Conservation (phyloP, 345 rosid genomes). For the Excoecaria agallocha region DNA sequence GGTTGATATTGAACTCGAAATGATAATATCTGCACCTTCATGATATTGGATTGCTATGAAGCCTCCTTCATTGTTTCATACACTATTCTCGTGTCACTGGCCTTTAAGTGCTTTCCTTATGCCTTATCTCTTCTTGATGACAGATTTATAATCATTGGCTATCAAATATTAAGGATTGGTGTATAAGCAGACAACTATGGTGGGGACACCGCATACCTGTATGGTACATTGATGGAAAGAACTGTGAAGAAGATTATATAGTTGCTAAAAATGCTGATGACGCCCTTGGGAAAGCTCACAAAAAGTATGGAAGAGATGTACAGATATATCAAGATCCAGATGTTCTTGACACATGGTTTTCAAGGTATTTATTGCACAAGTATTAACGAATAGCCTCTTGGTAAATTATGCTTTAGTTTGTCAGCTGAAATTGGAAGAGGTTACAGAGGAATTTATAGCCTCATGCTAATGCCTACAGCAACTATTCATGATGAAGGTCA, state of each 20-base stretch:
- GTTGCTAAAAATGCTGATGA: constrained; percentile 76
- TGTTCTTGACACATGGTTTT: constrained; percentile 99
- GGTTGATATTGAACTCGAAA: background rate
- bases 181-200: constrained; percentile 98
- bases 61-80: constrained; percentile 1
- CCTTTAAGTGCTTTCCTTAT: constrained; percentile 7
- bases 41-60: background rate
- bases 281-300: constrained; percentile 72
- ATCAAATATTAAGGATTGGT: constrained; percentile 97
- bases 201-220: constrained; percentile 99
- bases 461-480: background rate
- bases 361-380: constrained; percentile 57
- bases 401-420: background rate
- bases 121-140: constrained; percentile 13
- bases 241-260: constrained; percentile 77
- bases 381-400: background rate
- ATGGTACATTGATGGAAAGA: constrained; percentile 91
- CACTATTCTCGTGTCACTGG: background rate
- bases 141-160: constrained; percentile 97
- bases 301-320: constrained; percentile 73
- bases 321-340: constrained; percentile 95
- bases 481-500: background rate
- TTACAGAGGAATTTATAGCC: background rate
- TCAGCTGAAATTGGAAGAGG: background rate
- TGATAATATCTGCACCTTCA: background rate